Evolutionary conservation across 257 asterid species (phyloP).

Genomic region (Nicotiana obtusifolia): DNA sequence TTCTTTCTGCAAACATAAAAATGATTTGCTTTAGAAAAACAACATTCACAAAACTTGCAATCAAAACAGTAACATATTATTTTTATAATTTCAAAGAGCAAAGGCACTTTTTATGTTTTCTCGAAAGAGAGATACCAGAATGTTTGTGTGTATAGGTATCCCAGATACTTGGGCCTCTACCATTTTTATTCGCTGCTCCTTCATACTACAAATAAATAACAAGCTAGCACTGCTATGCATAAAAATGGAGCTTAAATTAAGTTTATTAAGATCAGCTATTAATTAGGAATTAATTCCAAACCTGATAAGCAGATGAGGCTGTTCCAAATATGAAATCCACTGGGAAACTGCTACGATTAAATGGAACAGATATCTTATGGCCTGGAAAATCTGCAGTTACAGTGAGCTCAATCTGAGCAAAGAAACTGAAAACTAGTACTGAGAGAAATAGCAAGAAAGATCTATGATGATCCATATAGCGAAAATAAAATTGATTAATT

Average conservation of each 20-base stretch:
- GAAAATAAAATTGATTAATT: not conserved
- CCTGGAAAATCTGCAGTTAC: not conserved
- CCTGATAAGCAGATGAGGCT: conserved; percentile 29
- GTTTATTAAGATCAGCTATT: too few species aligned
- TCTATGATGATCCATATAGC: not conserved
- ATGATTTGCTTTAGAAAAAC: not conserved
- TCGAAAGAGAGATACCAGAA: conserved; percentile 2
- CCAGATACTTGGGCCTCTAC: conserved; percentile 22
- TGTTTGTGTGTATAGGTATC: conserved; percentile 18
- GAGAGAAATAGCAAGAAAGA: not conserved
- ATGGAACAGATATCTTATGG: not conserved
- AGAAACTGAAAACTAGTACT: not conserved
- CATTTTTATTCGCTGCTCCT: conserved; percentile 17
- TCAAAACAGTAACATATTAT: not conserved
- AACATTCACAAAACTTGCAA: too few species aligned
- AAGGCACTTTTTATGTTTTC: too few species aligned
- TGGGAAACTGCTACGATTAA: conserved; percentile 14
- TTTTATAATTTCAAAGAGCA: not conserved
- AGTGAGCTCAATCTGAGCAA: not conserved
- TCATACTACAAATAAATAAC: not conserved
- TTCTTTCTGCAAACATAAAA: conserved; percentile 9
- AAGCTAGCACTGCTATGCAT: not conserved
- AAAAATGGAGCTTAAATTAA: too few species aligned
- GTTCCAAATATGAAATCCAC: conserved; percentile 15
- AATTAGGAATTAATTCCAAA: not conserved